Evolutionary conservation across 2,329 filamentous ascomycete genomes (phyloP).

Genomic region (Colletotrichum tamarilloi): DNA sequence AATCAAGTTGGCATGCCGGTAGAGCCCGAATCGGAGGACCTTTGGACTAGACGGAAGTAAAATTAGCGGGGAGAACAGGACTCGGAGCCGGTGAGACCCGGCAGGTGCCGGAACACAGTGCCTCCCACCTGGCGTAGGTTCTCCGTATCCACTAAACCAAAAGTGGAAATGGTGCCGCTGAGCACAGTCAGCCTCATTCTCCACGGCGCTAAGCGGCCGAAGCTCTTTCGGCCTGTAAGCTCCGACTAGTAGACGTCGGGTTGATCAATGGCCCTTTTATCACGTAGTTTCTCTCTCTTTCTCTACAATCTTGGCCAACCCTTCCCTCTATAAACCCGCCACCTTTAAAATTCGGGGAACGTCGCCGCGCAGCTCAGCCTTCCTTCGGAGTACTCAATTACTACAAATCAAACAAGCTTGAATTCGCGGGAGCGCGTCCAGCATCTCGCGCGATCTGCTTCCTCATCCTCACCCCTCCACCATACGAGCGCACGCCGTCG

Average conservation of each 20-base stretch:
- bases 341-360: not conserved
- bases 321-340: not conserved
- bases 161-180: not conserved
- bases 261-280: not conserved
- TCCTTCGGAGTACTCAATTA: not conserved
- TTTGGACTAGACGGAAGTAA: not conserved
- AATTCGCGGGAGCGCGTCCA: not conserved
- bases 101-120: not conserved
- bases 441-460: not conserved
- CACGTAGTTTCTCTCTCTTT: not conserved
- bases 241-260: not conserved
- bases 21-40: not conserved
- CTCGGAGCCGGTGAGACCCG: not conserved
- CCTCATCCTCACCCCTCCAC: not conserved
- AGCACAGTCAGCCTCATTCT: constrained; percentile 9
- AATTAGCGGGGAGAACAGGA: not conserved
- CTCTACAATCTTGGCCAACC: not conserved
- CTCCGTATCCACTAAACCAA: not conserved
- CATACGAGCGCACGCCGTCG: constrained; percentile 37
- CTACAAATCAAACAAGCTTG: not conserved
- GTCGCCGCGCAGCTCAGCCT: not conserved
- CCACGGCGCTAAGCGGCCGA: constrained; percentile 1
- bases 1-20: not conserved
- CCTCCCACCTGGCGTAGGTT: not conserved
- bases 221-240: not conserved